Base-by-base conservation (phyloP, 257 asterid genomes). In the Ehretia macrophylla region DNA sequence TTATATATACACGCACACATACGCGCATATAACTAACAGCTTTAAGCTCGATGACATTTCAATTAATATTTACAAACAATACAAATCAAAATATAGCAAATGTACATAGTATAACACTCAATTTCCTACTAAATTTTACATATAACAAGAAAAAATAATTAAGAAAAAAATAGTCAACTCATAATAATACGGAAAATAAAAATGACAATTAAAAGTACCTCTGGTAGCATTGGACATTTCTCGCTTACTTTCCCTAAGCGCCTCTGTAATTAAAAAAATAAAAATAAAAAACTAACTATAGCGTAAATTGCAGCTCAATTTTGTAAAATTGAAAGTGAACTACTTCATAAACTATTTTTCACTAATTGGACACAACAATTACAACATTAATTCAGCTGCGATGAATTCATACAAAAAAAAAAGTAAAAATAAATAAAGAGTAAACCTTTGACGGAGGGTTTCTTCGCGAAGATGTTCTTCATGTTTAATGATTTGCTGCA, bases 371-470 rank as follows among this genome's bases (percentile, higher is more conserved):
- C 27, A 21, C 27, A 21, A 42, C 3, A 42, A 42, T 10, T 42
- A 63, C 13, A 38, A 23, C 23, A 22, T 9, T 21, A 17, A 44
- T 14, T 16, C n/a, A 40, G 45, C 20, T 13, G 11, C n/a, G n/a
- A 18, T 12, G 14, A 51, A 46, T 4, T 1, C 17, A 9, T 11
- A 32, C 8, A 44, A 40, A 23, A 49, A 19, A 32, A 51, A 61
- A 49, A 46, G 23, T 0, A 23, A 21, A 0, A 40, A 48, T 10
- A 37, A 65, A 59, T 17, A 17, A 59, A 46, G 4, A 42, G 37
- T 3, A 11, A 71, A 88, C 97, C 95, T 88, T 83, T 85, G 73
- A 95, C 81, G 54, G 90, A 81, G 51, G 97, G 97, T 66, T 88
- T 88, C 65, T 80, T 88, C 65, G 95, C 74, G 81, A 88, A 88